Evolutionary conservation across 495 filamentous ascomycete species (phyloP), one percentile per base, ranked within the genome.

Genomic region (Patellaria atrata): DNA sequence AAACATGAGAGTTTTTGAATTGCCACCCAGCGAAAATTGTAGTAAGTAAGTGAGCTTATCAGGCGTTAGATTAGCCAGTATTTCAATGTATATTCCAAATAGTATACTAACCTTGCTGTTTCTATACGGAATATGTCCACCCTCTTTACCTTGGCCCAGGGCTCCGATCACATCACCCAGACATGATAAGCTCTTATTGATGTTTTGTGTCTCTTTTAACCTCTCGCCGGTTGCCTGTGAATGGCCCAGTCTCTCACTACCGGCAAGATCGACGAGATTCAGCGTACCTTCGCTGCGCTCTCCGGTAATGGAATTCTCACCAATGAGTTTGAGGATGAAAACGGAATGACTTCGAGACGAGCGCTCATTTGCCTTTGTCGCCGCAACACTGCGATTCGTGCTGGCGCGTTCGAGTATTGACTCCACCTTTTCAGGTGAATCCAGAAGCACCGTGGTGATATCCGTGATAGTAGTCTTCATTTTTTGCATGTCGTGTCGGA

Each of bases 1-100:
- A 47, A 99, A 93, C 89, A 96, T 99, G 41, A 99, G 79, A 3
- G 91, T 96, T 60, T 94, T 91, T 37, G 79, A 83, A 52, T 94
- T 94, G 22, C 91, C 91, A 11, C 89, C 85, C 0, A 99, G 69
- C 1, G 84, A 93, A 41, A 85, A 92, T 71, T 94, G 82, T 15
- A 99, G 70, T 18, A 99, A 71, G 41, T 96, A 94, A 7, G 89
- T 97, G 35, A 97, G 69, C 80, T 86, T 38, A 21, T 37, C 10
- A 37, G 15, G 14, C 32, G 25, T 7, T 16, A 30, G 7, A 8
- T 16, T 10, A 7, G 7, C 7, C n/a, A n/a, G 8, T 16, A 30
- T 30, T 30, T 14, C 28, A 2, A 18, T 10, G 10, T 5, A 17
- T 16, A 3, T 14, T 31, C 28, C 15, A 19, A 33, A 6, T 8